These are phyloP conservation scores for Chrysanthemum seticuspe DNA, from an alignment of 129 eudicot species.

Conservation along the genomic window DNA sequence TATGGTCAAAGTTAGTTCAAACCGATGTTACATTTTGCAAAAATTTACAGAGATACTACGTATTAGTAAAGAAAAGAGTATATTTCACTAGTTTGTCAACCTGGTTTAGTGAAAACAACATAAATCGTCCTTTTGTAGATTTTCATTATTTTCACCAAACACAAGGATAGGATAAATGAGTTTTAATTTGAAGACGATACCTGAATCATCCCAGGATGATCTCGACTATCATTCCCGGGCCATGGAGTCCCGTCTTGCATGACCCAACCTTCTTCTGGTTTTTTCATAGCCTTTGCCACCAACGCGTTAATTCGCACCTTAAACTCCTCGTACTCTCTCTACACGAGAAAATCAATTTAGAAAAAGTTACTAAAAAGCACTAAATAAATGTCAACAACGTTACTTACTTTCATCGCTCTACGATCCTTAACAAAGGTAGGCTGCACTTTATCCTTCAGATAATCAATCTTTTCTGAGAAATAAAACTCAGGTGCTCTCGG, in stretches of 20 bases:
- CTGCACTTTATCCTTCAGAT: slow-evolving; percentile 90
- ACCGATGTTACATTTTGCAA: neutral
- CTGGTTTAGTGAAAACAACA: no score
- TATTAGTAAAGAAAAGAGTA: neutral
- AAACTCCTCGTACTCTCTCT: slow-evolving; percentile 98
- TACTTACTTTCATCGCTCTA: slow-evolving; percentile 91
- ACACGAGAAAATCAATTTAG: neutral
- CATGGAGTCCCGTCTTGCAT: slow-evolving; percentile 98
- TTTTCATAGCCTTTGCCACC: slow-evolving; percentile 86
- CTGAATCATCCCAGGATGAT: slow-evolving; percentile 99
- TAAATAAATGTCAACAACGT: neutral
- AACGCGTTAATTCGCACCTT: slow-evolving; percentile 87
- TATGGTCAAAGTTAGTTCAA: neutral
- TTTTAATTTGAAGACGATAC: slow-evolving; percentile 28
- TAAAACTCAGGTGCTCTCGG: slow-evolving; percentile 97
- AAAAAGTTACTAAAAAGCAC: neutral
- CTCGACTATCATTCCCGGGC: slow-evolving; percentile 95
- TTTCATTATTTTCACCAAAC: neutral
- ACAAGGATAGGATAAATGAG: neutral
- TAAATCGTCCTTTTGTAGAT: no score
- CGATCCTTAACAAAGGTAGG: slow-evolving; percentile 95
- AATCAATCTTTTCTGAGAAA: slow-evolving; percentile 90
- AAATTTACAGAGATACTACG: neutral
- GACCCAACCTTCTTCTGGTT: slow-evolving; percentile 99
- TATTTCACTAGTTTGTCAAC: no score